A percentile compares a stretch with the other conserved stretches of the same genome.
These are phyloP conservation scores for Trichoderma sp. DNA, from an alignment of 2,329 filamentous ascomycete genomes.

Conservation along the genomic window DNA sequence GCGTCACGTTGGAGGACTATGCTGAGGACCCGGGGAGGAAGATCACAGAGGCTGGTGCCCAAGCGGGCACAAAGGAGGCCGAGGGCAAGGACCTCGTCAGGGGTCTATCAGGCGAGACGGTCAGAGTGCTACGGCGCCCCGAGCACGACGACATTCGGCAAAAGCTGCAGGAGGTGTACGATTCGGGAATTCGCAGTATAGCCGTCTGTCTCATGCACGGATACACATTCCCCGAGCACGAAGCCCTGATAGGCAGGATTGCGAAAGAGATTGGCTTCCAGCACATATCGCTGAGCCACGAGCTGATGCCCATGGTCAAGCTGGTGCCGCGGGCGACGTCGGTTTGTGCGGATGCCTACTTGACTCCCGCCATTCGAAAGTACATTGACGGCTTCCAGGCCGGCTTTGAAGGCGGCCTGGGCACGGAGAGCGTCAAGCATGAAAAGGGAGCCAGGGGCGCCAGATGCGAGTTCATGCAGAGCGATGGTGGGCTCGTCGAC, in stretches of 20 bases:
- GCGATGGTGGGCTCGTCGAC: constrained; percentile 72
- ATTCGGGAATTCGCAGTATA: constrained; percentile 73
- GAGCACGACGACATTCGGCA: constrained; percentile 54
- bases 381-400: constrained; percentile 72
- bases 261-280: constrained; percentile 73
- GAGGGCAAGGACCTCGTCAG: constrained; percentile 62
- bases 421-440: constrained; percentile 70
- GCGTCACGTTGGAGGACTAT: constrained; percentile 89
- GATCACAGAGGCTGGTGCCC: constrained; percentile 55
- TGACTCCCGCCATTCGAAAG: constrained; percentile 46
- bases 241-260: constrained; percentile 73
- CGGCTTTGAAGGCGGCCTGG: constrained; percentile 79
- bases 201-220: constrained; percentile 91
- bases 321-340: constrained; percentile 46
- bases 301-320: constrained; percentile 50
- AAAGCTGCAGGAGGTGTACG: constrained; percentile 64
- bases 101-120: constrained; percentile 69
- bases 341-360: constrained; percentile 48
- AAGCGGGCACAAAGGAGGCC: constrained; percentile 50
- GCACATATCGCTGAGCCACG: constrained; percentile 66
- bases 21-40: constrained; percentile 77
- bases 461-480: constrained; percentile 94
- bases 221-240: constrained; percentile 87
- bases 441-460: constrained; percentile 67
- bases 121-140: constrained; percentile 65